phyloP scores from a whole-genome alignment of 148 eudicot species.

The Polygonum maritimum region DNA sequence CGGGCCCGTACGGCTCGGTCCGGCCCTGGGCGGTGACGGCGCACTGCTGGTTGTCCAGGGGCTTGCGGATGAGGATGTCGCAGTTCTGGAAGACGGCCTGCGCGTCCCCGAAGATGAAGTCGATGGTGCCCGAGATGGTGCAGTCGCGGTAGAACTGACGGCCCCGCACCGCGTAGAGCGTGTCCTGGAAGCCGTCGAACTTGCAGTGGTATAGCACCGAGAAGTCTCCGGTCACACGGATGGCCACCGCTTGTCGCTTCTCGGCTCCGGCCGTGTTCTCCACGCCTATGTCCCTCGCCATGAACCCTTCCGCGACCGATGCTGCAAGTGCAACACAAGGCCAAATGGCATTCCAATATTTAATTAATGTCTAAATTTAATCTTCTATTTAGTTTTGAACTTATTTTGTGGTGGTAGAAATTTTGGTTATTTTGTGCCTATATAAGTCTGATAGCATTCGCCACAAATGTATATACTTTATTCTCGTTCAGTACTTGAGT shows the following conservation, averaged over 20 bases:
- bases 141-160: constrained; percentile 79
- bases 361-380: too few relatives aligned
- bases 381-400: too few relatives aligned
- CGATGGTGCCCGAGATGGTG: constrained; percentile 56
- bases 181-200: constrained; percentile 57
- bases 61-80: constrained; percentile 52
- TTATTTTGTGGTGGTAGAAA: too few relatives aligned
- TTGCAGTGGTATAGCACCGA: constrained; percentile 47
- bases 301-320: constrained; percentile 39
- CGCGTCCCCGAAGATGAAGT: constrained; percentile 70
- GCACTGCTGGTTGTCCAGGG: constrained; percentile 45
- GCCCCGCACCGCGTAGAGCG: constrained; percentile 58
- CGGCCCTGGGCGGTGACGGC: constrained; percentile 79
- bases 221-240: constrained; percentile 45
- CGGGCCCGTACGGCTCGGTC: constrained; percentile 51
- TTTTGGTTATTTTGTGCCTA: too few relatives aligned
- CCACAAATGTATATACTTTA: too few relatives aligned
- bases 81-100: constrained; percentile 67
- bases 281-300: constrained; percentile 54
- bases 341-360: too few relatives aligned
- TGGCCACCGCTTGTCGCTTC: constrained; percentile 73
- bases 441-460: too few relatives aligned
- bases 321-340: constrained; percentile 23
- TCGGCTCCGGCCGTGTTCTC: constrained; percentile 58
- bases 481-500: too few relatives aligned